Conservation (phyloP, 179 eudicot species). For the Nepenthes alata region DNA sequence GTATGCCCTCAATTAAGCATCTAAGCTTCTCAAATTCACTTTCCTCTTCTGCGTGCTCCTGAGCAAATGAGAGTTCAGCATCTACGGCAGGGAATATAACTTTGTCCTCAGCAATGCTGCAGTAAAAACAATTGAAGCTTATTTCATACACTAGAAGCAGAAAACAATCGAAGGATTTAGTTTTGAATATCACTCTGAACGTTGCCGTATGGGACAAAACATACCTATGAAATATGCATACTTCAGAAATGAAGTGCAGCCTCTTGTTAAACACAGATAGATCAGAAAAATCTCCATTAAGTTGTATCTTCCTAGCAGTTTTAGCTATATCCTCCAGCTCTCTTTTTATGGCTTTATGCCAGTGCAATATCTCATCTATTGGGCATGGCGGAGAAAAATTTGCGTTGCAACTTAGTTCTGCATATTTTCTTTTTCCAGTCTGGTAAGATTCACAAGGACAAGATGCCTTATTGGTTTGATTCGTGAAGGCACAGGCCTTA, state of each 20-base stretch:
- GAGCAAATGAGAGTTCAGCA: slow-evolving; percentile 69
- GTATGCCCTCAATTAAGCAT: slow-evolving; percentile 69
- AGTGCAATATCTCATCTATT: slow-evolving; percentile 72
- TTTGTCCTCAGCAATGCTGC: slow-evolving; percentile 96
- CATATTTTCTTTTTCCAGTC: slow-evolving; percentile 38
- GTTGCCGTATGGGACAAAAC: not conserved
- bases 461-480: slow-evolving; percentile 20
- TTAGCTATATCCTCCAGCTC: slow-evolving; percentile 79
- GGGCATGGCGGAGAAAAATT: slow-evolving; percentile 33
- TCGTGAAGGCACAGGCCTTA: slow-evolving; percentile 21
- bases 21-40: slow-evolving; percentile 70
- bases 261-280: slow-evolving; percentile 62
- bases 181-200: no score
- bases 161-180: not conserved
- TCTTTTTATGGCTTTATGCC: slow-evolving; percentile 76
- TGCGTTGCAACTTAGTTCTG: slow-evolving; percentile 17
- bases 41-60: slow-evolving; percentile 96
- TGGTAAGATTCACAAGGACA: slow-evolving; percentile 47
- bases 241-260: slow-evolving; percentile 92
- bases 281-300: slow-evolving; percentile 62
- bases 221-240: slow-evolving; percentile 94
- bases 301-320: slow-evolving; percentile 66
- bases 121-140: slow-evolving; percentile 15
- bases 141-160: slow-evolving; percentile 9
- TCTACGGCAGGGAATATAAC: slow-evolving; percentile 96